Evolutionary conservation across 805 yeast species (phyloP).

Genomic region (Dipodascopsis tothii): DNA sequence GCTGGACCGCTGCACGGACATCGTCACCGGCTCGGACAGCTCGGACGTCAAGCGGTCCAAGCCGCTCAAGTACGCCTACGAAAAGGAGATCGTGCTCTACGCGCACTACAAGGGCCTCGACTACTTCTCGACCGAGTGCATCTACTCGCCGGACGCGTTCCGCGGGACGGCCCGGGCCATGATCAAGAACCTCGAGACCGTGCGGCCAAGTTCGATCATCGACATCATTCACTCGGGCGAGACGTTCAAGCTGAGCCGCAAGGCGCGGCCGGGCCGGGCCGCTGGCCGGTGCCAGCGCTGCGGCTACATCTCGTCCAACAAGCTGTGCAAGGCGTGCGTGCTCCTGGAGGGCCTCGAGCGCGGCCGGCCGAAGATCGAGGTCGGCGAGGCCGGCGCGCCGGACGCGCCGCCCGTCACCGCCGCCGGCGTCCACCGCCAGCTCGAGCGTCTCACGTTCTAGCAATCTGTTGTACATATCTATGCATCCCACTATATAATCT

Average conservation of each 20-base stretch:
- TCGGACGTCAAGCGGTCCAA: slow-evolving; percentile 90
- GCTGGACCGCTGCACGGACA: slow-evolving; percentile 77
- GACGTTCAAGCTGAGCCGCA: slow-evolving; percentile 48
- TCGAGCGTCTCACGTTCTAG: slow-evolving; percentile 60
- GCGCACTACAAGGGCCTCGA: slow-evolving; percentile 95
- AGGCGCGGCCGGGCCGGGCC: slow-evolving; percentile 7
- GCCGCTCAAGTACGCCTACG: slow-evolving; percentile 92
- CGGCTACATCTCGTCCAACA: slow-evolving; percentile 84
- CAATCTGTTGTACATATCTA: background rate
- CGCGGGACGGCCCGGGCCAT: slow-evolving; percentile 94
- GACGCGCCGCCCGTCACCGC: background rate
- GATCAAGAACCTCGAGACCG: slow-evolving; percentile 80
- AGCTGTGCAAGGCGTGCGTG: slow-evolving; percentile 87
- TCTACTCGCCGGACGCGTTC: slow-evolving; percentile 97
- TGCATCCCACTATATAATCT: background rate
- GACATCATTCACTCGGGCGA: slow-evolving; percentile 95
- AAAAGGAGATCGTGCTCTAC: slow-evolving; percentile 92
- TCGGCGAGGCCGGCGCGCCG: slow-evolving; percentile 1
- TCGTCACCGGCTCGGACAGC: slow-evolving; percentile 67
- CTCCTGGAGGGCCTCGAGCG: slow-evolving; percentile 76
- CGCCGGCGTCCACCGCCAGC: slow-evolving; percentile 20
- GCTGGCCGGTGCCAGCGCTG: slow-evolving; percentile 65
- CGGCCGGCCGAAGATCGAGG: slow-evolving; percentile 29
- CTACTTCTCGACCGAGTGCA: slow-evolving; percentile 93
- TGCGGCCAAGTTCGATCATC: slow-evolving; percentile 85